Percentiles rank a stretch among this genome's conserved stretches.
phyloP scores from a whole-genome alignment of 768 basidiomycete genomes.

The Boletus sp. region DNA sequence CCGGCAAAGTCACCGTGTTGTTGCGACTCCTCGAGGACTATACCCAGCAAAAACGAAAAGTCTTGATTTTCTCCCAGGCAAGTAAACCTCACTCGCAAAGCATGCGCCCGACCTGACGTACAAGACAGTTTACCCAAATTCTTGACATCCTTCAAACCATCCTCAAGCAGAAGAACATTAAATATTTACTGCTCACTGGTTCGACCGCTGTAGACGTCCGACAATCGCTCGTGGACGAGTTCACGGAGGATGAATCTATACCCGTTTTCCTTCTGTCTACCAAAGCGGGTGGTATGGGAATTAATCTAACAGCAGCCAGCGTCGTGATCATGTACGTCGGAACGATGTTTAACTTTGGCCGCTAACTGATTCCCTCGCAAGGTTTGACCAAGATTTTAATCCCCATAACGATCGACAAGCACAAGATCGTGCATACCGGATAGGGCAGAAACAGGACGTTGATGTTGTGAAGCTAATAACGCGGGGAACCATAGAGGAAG shows the following conservation, averaged over 20 bases:
- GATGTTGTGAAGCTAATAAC: slow-evolving; percentile 94
- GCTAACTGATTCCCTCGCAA: slow-evolving; percentile 28
- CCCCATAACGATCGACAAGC: slow-evolving; percentile 98
- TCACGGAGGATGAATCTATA: slow-evolving; percentile 80
- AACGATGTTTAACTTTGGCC: neutral
- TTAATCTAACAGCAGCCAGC: slow-evolving; percentile 93
- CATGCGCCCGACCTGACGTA: neutral
- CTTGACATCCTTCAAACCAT: slow-evolving; percentile 89
- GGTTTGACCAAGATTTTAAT: slow-evolving; percentile 98
- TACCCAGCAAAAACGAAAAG: slow-evolving; percentile 65
- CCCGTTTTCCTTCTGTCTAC: slow-evolving; percentile 89
- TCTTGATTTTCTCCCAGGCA: slow-evolving; percentile 95
- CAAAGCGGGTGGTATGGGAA: slow-evolving; percentile 94
- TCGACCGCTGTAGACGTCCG: slow-evolving; percentile 92
- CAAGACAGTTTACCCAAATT: slow-evolving; percentile 84
- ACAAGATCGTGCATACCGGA: slow-evolving; percentile 95
- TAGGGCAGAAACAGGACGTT: slow-evolving; percentile 92
- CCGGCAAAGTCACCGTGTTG: slow-evolving; percentile 83
- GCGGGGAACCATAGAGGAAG: slow-evolving; percentile 91
- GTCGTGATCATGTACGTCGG: slow-evolving; percentile 82
- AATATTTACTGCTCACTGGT: slow-evolving; percentile 85
- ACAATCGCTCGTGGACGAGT: slow-evolving; percentile 93
- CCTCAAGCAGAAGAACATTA: slow-evolving; percentile 66
- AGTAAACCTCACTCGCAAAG: slow-evolving; percentile 13
- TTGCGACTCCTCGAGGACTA: slow-evolving; percentile 71